Evolutionary conservation across 345 rosid species (phyloP), one percentile per base, ranked within the genome.

Genomic region (Arabis hirsuta): DNA sequence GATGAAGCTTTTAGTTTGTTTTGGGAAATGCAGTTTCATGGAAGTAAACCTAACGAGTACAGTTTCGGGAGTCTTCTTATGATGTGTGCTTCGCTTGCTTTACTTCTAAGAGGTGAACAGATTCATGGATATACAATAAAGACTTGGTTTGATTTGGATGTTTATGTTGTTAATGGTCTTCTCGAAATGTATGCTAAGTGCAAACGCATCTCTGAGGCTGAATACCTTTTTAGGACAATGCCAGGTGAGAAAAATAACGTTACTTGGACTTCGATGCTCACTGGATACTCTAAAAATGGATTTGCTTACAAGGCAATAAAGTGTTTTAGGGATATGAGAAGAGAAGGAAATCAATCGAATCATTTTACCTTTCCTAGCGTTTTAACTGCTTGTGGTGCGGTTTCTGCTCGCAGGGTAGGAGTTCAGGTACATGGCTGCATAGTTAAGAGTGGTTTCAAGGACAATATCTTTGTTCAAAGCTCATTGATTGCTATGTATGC

Each of bases 251-350:
- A 72, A 69, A 86, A 80, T 72, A 83, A 80, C 61, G 97, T 88
- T 6, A 80, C 87, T 4, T 91, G 98, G 98, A 89, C 95, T 22
- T 90, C 96, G 5, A 91, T 94, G 95, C 79, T 94, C 56, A 81
- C 93, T 2, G 97, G 90, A 0, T 94, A 88, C 78, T 80, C 89
- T 46, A 80, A 78, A 62, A 85, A 85, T 66, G 91, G 89, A 1
- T 79, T 79, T 39, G 81, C 84, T 16, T 76, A 59, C 32, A 78
- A 79, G 79, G 97, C 97, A 6, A 83, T 89, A 3, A 72, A 81
- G 72, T 87, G 82, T 76, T 89, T 89, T 52, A 72, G 81, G 44
- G 77, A 84, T 51, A 87, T 91, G 96, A 82, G 65, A 62, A 61
- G 73, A 32, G 68, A 81, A 45, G 96, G 93, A 39, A 78, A 84